Base-by-base conservation (phyloP, 352 stramenopile species). In the Globisporangium recalcitrans region DNA sequence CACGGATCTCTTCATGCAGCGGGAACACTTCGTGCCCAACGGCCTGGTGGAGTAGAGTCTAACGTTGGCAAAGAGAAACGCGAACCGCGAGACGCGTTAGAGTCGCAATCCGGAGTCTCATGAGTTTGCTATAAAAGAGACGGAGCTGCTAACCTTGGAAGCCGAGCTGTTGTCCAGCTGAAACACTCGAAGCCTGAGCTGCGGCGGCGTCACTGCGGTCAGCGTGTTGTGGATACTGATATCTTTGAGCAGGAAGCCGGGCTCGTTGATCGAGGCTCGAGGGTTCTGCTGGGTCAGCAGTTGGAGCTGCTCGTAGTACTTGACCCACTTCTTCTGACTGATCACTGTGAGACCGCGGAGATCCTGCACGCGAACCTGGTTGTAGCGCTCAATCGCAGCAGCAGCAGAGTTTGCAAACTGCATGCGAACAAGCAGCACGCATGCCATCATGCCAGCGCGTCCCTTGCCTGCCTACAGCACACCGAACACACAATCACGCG, bases 401-500 rank as follows among this genome's bases (percentile, higher is more conserved):
- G 42, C 63, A 0, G 82, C 79, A 1, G 78, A 76, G 24, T 68
- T 54, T 0, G 64, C 68, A 42, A 74, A 90, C 10, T 73, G 61
- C 82, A 91, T 90, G 31, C 78, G 78, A 5, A 90, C 38, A 13
- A 91, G 63, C n/a, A 91, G 63, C 64, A 87, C 85, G 55, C 82
- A 91, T 16, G 78, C 74, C 82, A 91, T 91, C 82, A 91, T 91
- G 1, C 82, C 82, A 22, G 80, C 82, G 52, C 82, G 67, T 24
- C 82, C 82, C 58, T 91, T 91, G 34, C 82, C 82, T 21, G 82
- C 82, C 77, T 85, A 21, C 36, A 44, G 8, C 14, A 44, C 14
- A 42, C 11, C 19, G 6, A 42, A 0, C 42, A 10, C 1, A 36
- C 9, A 52, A n/a, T n/a, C 13, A 38, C 11, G 26, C 58, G 22